Evolutionary conservation across 495 filamentous ascomycete genomes (phyloP), one percentile per base, ranked within the genome.

Genomic region (Aspergillus nidulans): DNA sequence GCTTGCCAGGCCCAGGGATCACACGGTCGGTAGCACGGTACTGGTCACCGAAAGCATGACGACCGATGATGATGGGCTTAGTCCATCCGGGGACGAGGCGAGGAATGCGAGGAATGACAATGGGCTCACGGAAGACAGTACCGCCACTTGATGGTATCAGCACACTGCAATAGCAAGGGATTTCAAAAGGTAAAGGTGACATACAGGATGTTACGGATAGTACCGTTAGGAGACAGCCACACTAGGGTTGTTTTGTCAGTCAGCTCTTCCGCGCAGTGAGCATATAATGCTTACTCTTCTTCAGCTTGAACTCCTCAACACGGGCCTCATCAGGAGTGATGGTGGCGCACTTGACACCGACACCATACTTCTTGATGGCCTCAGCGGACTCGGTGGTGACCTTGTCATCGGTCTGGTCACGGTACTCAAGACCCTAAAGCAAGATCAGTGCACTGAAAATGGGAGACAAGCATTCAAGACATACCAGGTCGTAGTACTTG

Each of bases 171-270:
- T 19, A 47, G 20, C 10, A 56, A 18, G 6, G 15, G 36, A 34
- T 8, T 28, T 16, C 28, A 44, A 0, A 23, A 4, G 30, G 30
- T 34, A 34, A 28, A 25, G 6, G 34, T 24, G 9, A 63, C 77
- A 66, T 65, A 80, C 67, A 98, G 86, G 61, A 82, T 80, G 75
- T 98, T 98, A 68, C 94, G 85, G 78, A 98, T 97, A 43, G 94
- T 98, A 64, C 94, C 94, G 70, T 98, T 98, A 65, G 94, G 94
- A 52, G 89, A 95, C 50, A 97, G 81, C 94, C 94, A 98, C 94
- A 97, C 89, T 89, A 65, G 15, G 47, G 46, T 5, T 9, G 32
- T 1, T 47, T n/a, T 15, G 52, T 73, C 63, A 67, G 64, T 47
- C 12, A 38, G 15, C 44, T 19, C 25, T 39, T 30, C 13, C 34